Conservation (phyloP, 371 early-diverging fungal species). For the Lichtheimia ornata region DNA sequence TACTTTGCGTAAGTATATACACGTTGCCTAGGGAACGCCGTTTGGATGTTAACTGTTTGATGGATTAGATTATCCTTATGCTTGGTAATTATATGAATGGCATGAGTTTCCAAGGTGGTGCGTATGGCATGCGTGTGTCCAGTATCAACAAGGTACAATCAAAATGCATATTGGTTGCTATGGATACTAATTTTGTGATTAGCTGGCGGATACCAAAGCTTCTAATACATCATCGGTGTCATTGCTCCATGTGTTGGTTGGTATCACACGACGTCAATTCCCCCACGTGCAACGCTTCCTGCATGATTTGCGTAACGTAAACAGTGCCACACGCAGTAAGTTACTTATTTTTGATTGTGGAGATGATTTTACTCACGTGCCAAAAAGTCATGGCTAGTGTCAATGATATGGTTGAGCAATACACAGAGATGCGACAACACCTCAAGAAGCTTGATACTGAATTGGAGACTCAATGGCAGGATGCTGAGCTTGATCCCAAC, state of each 20-base stretch:
- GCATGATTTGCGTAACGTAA: slow-evolving; percentile 41
- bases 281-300: slow-evolving; percentile 42
- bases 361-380: not conserved
- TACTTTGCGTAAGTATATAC: slow-evolving; percentile 46
- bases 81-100: slow-evolving; percentile 69
- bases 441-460: slow-evolving; percentile 21
- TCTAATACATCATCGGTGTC: slow-evolving; percentile 38
- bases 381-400: slow-evolving; percentile 26
- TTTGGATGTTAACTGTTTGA: not conserved
- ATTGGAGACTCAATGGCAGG: slow-evolving; percentile 21
- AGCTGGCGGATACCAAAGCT: slow-evolving; percentile 58
- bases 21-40: no score
- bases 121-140: slow-evolving; percentile 56
- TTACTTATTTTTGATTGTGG: slow-evolving; percentile 2
- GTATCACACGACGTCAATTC: slow-evolving; percentile 50
- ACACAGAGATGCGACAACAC: slow-evolving; percentile 27
- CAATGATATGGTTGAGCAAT: slow-evolving; percentile 30
- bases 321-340: slow-evolving; percentile 44
- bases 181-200: not conserved
- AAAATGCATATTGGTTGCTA: not conserved
- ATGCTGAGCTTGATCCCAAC: slow-evolving; percentile 15
- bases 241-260: slow-evolving; percentile 49
- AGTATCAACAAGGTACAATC: slow-evolving; percentile 53
- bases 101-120: slow-evolving; percentile 56
- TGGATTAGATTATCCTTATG: slow-evolving; percentile 48